A percentile compares a stretch with the other conserved stretches of the same genome.
Evolutionary conservation across 139 green algal species (phyloP).

Genomic region (Marvania coccoides): DNA sequence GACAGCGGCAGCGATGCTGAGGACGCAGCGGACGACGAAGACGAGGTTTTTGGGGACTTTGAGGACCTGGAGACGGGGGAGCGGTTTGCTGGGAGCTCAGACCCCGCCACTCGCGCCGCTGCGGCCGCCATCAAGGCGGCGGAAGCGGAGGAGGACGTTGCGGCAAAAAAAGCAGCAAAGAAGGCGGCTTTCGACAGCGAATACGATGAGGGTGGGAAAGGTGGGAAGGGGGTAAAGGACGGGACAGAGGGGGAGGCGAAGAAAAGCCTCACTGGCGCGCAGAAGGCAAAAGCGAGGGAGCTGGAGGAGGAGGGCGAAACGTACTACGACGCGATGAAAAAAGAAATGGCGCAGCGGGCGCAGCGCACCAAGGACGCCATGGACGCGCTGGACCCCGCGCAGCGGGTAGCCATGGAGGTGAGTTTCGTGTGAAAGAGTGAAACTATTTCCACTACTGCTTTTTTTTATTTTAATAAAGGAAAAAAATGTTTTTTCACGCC

Average conservation of each 20-base stretch:
- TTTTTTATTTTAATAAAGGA: no score
- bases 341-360: slow-evolving; percentile 62
- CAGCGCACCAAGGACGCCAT: slow-evolving; percentile 56
- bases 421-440: neutral
- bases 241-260: neutral
- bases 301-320: slow-evolving; percentile 57
- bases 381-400: slow-evolving; percentile 59
- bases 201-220: slow-evolving; percentile 43
- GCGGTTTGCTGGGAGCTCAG: slow-evolving; percentile 24
- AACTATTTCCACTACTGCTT: no score
- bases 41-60: slow-evolving; percentile 64
- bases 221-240: neutral
- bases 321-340: slow-evolving; percentile 86
- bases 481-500: no score
- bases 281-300: slow-evolving; percentile 11
- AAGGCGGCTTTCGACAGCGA: slow-evolving; percentile 72
- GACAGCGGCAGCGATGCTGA: slow-evolving; percentile 29
- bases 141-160: slow-evolving; percentile 34
- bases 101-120: slow-evolving; percentile 51
- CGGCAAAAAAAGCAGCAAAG: slow-evolving; percentile 59
- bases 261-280: neutral
- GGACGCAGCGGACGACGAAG: slow-evolving; percentile 5
- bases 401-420: slow-evolving; percentile 75
- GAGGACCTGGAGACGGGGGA: slow-evolving; percentile 86
- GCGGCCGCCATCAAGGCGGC: slow-evolving; percentile 19